Evolutionary conservation across 164 flowering plant genomes (phyloP).

Genomic region (Amborella trichopoda): DNA sequence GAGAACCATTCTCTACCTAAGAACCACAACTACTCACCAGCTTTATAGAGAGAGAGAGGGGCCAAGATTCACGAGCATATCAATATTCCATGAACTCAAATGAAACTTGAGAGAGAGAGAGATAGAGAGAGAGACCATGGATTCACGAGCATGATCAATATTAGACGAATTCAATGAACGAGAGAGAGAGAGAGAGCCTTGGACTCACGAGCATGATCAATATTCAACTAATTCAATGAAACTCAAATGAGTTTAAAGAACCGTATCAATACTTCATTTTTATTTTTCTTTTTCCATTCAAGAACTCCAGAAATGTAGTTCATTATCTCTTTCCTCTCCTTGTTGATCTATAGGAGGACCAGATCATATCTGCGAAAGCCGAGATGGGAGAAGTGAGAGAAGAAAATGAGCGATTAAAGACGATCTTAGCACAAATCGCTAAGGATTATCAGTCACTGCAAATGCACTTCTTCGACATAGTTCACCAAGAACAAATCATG

Average conservation of each 20-base stretch:
- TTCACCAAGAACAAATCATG: slow-evolving; percentile 19
- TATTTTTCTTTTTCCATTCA: not conserved
- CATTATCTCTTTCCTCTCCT: not conserved
- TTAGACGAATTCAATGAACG: not conserved
- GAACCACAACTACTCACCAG: no score
- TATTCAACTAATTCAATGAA: not conserved
- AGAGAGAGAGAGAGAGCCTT: not conserved
- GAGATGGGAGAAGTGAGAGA: slow-evolving; percentile 60
- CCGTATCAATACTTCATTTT: not conserved
- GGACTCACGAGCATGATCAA: not conserved
- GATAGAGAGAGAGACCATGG: no score
- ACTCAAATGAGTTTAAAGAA: not conserved
- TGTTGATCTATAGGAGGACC: slow-evolving; percentile 27
- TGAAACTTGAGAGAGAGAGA: no score
- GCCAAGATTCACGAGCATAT: no score
- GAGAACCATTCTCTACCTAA: no score
- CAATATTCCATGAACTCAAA: no score
- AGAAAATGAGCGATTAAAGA: slow-evolving; percentile 64
- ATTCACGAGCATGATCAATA: not conserved
- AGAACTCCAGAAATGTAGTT: no score
- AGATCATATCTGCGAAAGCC: slow-evolving; percentile 44
- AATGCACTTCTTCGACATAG: slow-evolving; percentile 24
- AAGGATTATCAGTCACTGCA: slow-evolving; percentile 57
- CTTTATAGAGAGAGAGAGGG: no score
- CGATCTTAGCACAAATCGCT: slow-evolving; percentile 27